phyloP scores from a whole-genome alignment of 2,329 filamentous ascomycete species.

The Penicillium rolfsii region DNA sequence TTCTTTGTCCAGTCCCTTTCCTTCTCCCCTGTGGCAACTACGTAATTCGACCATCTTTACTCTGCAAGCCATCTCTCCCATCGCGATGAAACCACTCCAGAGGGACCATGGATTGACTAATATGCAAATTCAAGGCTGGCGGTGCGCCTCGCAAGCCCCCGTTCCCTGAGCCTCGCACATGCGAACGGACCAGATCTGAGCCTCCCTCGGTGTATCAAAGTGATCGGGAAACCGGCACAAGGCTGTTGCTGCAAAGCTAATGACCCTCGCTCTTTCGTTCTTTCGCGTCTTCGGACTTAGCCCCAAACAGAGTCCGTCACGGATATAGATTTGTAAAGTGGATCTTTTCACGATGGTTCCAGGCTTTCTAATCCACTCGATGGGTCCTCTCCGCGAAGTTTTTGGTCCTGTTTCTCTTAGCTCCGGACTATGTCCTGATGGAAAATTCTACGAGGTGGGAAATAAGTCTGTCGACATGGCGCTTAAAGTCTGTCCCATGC shows the following conservation, averaged over 20 bases:
- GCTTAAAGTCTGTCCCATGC: slow-evolving; percentile 9
- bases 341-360: background rate
- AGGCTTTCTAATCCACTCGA: background rate
- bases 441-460: slow-evolving; percentile 8
- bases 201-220: background rate
- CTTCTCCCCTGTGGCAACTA: background rate
- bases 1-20: background rate
- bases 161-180: background rate
- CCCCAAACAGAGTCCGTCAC: background rate
- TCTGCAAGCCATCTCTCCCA: background rate
- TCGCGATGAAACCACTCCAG: background rate
- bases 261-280: background rate
- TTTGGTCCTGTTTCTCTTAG: slow-evolving; percentile 6
- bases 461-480: background rate
- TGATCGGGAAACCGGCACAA: slow-evolving; percentile 7
- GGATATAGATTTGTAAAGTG: background rate
- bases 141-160: background rate
- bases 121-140: background rate
- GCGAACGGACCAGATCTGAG: background rate
- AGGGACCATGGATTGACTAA: background rate
- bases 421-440: slow-evolving; percentile 5
- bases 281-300: slow-evolving; percentile 14
- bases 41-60: background rate
- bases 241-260: background rate
- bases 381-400: slow-evolving; percentile 5